Conservation (phyloP, 805 yeast species). For the Wickerhamomyces bovis region DNA sequence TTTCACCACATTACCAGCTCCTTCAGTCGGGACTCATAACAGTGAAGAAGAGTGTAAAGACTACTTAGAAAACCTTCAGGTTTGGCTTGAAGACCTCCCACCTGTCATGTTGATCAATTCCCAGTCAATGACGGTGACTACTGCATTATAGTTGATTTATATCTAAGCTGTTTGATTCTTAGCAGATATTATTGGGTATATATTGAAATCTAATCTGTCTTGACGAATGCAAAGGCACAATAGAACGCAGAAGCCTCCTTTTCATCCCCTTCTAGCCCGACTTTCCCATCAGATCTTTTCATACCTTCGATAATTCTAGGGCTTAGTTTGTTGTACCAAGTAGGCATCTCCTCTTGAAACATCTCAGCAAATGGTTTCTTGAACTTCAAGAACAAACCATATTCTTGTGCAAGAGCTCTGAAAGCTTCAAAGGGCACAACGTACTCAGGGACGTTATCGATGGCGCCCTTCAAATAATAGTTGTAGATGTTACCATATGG, state of each 20-base stretch:
- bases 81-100: constrained; percentile 80
- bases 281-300: constrained; percentile 68
- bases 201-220: constrained; percentile 14
- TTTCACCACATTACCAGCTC: constrained; percentile 88
- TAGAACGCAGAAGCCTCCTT: constrained; percentile 85
- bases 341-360: constrained; percentile 73
- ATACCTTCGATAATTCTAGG: constrained; percentile 64
- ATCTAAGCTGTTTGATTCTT: neutral
- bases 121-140: constrained; percentile 93
- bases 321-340: constrained; percentile 50
- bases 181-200: neutral
- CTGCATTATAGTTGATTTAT: constrained; percentile 52
- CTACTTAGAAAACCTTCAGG: constrained; percentile 67
- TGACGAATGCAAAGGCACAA: constrained; percentile 77
- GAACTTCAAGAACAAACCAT: constrained; percentile 63
- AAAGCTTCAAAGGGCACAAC: constrained; percentile 92
- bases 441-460: constrained; percentile 93
- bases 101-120: constrained; percentile 82
- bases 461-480: constrained; percentile 85
- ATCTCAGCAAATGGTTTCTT: constrained; percentile 76
- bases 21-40: constrained; percentile 74
- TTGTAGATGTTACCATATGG: constrained; percentile 82
- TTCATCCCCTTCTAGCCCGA: constrained; percentile 86
- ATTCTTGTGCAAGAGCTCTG: constrained; percentile 77
- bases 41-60: constrained; percentile 63